These are phyloP conservation scores for Albifimbria verrucaria DNA, from an alignment of 2,329 filamentous ascomycete genomes.

Conservation along the genomic window DNA sequence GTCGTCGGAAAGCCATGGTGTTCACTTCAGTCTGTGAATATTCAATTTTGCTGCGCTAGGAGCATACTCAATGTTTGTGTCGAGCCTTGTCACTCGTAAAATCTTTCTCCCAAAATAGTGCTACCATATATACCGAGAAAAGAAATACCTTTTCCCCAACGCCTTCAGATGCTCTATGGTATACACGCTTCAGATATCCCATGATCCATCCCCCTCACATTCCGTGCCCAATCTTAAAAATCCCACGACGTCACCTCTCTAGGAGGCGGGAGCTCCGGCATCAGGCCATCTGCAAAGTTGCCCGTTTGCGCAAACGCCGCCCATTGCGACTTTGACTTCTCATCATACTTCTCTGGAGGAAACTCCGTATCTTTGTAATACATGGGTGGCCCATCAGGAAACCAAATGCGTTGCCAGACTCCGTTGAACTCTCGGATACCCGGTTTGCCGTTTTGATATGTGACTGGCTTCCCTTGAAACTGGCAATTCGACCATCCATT, in stretches of 20 bases:
- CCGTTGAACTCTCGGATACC: conserved; percentile 51
- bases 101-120: background rate
- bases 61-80: too few species aligned
- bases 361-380: conserved; percentile 63
- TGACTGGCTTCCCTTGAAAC: conserved; percentile 62
- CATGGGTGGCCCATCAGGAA: conserved; percentile 64
- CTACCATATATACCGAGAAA: background rate
- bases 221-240: conserved; percentile 45
- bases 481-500: conserved; percentile 42
- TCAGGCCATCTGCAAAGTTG: conserved; percentile 63
- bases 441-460: conserved; percentile 50
- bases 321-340: conserved; percentile 62
- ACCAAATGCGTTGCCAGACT: conserved; percentile 65
- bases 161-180: conserved; percentile 5
- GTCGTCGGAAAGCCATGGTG: too few species aligned
- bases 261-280: conserved; percentile 76
- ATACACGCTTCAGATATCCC: conserved; percentile 7
- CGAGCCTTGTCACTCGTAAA: too few species aligned
- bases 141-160: conserved; percentile 1
- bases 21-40: too few species aligned
- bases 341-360: conserved; percentile 53
- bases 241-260: conserved; percentile 73
- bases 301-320: conserved; percentile 61
- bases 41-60: too few species aligned
- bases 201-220: conserved; percentile 1